Conservation (phyloP, 2,329 filamentous ascomycete genomes). For the Septoria linicola region DNA sequence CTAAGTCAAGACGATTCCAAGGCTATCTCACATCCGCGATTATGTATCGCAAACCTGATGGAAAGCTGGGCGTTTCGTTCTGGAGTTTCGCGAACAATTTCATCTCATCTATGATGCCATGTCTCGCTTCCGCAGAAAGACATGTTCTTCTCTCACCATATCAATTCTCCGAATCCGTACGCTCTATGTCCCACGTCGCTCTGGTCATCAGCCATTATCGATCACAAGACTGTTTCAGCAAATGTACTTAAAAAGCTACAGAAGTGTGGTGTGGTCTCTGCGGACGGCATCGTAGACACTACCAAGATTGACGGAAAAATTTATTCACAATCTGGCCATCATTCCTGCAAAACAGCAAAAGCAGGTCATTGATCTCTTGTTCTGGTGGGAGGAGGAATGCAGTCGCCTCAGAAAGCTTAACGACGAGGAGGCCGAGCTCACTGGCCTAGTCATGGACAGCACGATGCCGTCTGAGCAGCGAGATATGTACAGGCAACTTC, state of each 20-base stretch:
- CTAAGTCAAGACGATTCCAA: no score
- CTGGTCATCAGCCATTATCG: slow-evolving; percentile 9
- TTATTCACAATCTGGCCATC: slow-evolving; percentile 11
- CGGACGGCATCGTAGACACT: slow-evolving; percentile 10
- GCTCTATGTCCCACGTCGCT: slow-evolving; percentile 1
- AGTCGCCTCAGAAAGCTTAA: slow-evolving; percentile 5
- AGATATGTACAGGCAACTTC: neutral
- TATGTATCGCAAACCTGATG: slow-evolving; percentile 10
- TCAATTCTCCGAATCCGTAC: slow-evolving; percentile 2
- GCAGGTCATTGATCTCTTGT: slow-evolving; percentile 14
- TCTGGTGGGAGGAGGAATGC: slow-evolving; percentile 19
- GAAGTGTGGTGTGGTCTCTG: slow-evolving; percentile 9
- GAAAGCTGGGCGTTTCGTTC: slow-evolving; percentile 1
- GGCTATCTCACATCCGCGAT: no score
- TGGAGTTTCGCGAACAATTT: neutral
- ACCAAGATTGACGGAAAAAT: slow-evolving; percentile 3
- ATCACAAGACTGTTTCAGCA: neutral
- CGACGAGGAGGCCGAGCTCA: slow-evolving; percentile 8
- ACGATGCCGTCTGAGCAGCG: neutral
- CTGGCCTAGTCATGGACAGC: neutral
- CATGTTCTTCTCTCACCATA: slow-evolving; percentile 12
- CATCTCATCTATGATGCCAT: neutral
- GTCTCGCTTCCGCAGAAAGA: slow-evolving; percentile 12
- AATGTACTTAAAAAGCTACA: slow-evolving; percentile 10
- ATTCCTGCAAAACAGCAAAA: slow-evolving; percentile 11